A percentile compares a stretch with the other conserved stretches of the same genome.
These are phyloP conservation scores for Colletotrichum lindemuthianum DNA, from an alignment of 2,329 filamentous ascomycete genomes.

Conservation along the genomic window DNA sequence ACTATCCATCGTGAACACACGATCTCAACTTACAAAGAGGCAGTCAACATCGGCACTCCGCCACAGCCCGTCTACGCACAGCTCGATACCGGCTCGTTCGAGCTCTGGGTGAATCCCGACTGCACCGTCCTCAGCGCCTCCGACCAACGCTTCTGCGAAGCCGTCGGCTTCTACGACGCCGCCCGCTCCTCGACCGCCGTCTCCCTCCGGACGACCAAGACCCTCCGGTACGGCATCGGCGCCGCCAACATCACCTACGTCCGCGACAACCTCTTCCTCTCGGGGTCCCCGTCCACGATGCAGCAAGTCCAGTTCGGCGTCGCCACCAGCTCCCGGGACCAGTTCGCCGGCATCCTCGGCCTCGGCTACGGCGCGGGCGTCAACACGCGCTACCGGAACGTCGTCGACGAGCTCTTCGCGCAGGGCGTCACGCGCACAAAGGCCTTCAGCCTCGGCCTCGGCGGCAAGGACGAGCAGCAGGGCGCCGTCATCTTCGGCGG, in stretches of 20 bases:
- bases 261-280: slow-evolving; percentile 55
- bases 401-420: slow-evolving; percentile 59
- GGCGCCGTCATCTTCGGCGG: slow-evolving; percentile 77
- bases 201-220: slow-evolving; percentile 47
- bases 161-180: slow-evolving; percentile 56
- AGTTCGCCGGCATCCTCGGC: slow-evolving; percentile 73
- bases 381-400: slow-evolving; percentile 60
- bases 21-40: background rate
- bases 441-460: slow-evolving; percentile 73
- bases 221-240: slow-evolving; percentile 62
- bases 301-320: slow-evolving; percentile 73
- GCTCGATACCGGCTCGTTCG: slow-evolving; percentile 69
- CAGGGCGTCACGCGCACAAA: slow-evolving; percentile 67
- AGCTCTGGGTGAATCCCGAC: slow-evolving; percentile 71
- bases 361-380: slow-evolving; percentile 72
- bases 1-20: too few relatives aligned
- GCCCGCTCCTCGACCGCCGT: slow-evolving; percentile 52
- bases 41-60: slow-evolving; percentile 62
- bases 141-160: slow-evolving; percentile 57
- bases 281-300: slow-evolving; percentile 49
- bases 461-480: slow-evolving; percentile 66
- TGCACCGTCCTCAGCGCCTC: slow-evolving; percentile 56
- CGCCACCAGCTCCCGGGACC: slow-evolving; percentile 60
- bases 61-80: slow-evolving; percentile 63
- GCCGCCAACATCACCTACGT: slow-evolving; percentile 61